Conservation (phyloP, 2,329 filamentous ascomycete genomes). For the Lachnellula suecica region DNA sequence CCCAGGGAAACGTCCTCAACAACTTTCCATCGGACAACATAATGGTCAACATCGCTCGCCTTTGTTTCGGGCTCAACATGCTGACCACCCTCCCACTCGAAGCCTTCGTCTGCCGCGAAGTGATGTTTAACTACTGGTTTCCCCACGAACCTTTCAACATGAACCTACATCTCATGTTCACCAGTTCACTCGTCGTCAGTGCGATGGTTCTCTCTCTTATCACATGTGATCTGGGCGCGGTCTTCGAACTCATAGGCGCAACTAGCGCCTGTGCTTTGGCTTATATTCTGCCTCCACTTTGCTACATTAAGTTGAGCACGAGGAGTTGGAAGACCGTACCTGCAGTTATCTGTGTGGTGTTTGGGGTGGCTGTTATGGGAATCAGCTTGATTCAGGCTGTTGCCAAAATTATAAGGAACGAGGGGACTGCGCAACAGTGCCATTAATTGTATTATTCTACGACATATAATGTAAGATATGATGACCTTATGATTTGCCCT, state of each 20-base stretch:
- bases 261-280: constrained; percentile 92
- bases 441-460: constrained; percentile 5
- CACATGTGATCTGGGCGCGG: constrained; percentile 89
- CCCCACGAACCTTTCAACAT: constrained; percentile 69
- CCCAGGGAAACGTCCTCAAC: constrained; percentile 93
- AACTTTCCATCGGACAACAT: constrained; percentile 91
- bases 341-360: constrained; percentile 70
- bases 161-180: constrained; percentile 78
- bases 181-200: constrained; percentile 74
- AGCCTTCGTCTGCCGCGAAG: constrained; percentile 95
- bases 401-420: constrained; percentile 55
- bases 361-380: constrained; percentile 76
- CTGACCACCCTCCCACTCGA: constrained; percentile 94
- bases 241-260: constrained; percentile 94
- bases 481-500: not conserved
- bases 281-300: constrained; percentile 92
- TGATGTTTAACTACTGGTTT: constrained; percentile 85
- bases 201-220: constrained; percentile 77
- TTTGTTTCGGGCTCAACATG: constrained; percentile 99
- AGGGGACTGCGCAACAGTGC: constrained; percentile 28
- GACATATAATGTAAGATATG: constrained; percentile 15
- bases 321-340: constrained; percentile 72
- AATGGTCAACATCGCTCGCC: constrained; percentile 90
- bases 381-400: constrained; percentile 76
- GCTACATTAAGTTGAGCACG: constrained; percentile 89